Conservation (phyloP, 2,329 filamentous ascomycete species). For the Aspergillus spinulosporus region DNA sequence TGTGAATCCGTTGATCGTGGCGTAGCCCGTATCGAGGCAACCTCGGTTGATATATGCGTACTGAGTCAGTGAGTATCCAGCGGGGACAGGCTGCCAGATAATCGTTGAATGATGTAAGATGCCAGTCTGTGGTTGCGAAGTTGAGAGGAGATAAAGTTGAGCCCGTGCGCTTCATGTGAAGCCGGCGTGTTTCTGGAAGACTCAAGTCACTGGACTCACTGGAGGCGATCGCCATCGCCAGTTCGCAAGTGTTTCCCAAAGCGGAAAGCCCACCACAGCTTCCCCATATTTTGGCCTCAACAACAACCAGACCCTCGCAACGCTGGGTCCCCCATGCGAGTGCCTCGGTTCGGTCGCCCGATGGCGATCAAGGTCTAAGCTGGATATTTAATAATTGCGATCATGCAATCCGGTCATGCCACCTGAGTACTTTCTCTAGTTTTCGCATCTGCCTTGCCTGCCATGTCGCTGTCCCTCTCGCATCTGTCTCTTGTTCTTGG, state of each 20-base stretch:
- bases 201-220: neutral
- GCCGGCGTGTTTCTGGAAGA: neutral
- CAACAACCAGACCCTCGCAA: slow-evolving; percentile 1
- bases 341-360: neutral
- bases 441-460: neutral
- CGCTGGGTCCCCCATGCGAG: slow-evolving; percentile 4
- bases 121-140: neutral
- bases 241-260: slow-evolving; percentile 14
- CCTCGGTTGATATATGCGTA: slow-evolving; percentile 14
- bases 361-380: neutral
- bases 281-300: slow-evolving; percentile 10
- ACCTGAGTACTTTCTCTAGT: neutral
- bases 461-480: slow-evolving; percentile 21
- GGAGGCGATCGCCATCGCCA: slow-evolving; percentile 13
- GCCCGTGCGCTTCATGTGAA: slow-evolving; percentile 3
- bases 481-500: slow-evolving; percentile 24
- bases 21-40: slow-evolving; percentile 14
- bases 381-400: slow-evolving; percentile 1
- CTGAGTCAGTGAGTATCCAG: no score
- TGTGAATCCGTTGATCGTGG: no score
- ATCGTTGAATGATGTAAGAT: slow-evolving; percentile 4
- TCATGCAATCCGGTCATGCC: slow-evolving; percentile 7
- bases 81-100: slow-evolving; percentile 1
- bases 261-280: slow-evolving; percentile 5
- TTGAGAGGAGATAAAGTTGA: neutral